phyloP scores from a whole-genome alignment of 129 eudicot genomes.

The Flaveria trinervia region DNA sequence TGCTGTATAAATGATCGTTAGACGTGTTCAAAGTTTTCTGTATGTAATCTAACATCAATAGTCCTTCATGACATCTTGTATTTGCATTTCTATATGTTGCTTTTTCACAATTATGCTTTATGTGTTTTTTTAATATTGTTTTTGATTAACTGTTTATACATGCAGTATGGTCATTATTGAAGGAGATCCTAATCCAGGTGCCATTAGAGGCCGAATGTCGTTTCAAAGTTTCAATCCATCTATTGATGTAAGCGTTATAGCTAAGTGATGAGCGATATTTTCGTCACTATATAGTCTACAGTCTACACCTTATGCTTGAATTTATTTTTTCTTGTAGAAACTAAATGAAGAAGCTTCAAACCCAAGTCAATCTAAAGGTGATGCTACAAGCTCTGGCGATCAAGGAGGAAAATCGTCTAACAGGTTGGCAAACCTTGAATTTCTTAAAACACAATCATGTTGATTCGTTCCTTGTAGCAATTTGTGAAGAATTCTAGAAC shows the following conservation, averaged over 20 bases:
- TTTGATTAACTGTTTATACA: conserved; percentile 15
- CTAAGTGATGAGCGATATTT: conserved; percentile 12
- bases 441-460: not conserved
- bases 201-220: conserved; percentile 85
- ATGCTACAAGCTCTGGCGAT: conserved; percentile 55
- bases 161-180: conserved; percentile 88
- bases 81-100: not conserved
- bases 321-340: conserved; percentile 55
- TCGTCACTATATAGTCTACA: not conserved
- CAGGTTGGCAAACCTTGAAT: conserved; percentile 41
- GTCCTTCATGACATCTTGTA: not conserved
- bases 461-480: not conserved
- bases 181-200: conserved; percentile 93
- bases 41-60: not conserved
- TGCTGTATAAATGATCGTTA: not conserved
- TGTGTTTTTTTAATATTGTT: no score
- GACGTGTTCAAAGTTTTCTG: not conserved
- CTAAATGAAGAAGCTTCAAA: conserved; percentile 54
- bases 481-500: not conserved
- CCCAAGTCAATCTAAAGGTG: conserved; percentile 45
- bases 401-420: conserved; percentile 40
- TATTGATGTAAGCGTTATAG: conserved; percentile 76
- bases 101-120: no score
- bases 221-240: conserved; percentile 83
- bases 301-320: conserved; percentile 1